A percentile compares a stretch with the other conserved stretches of the same genome.
phyloP scores from a whole-genome alignment of 1,139 yeast genomes.

The Diutina catenulata region DNA sequence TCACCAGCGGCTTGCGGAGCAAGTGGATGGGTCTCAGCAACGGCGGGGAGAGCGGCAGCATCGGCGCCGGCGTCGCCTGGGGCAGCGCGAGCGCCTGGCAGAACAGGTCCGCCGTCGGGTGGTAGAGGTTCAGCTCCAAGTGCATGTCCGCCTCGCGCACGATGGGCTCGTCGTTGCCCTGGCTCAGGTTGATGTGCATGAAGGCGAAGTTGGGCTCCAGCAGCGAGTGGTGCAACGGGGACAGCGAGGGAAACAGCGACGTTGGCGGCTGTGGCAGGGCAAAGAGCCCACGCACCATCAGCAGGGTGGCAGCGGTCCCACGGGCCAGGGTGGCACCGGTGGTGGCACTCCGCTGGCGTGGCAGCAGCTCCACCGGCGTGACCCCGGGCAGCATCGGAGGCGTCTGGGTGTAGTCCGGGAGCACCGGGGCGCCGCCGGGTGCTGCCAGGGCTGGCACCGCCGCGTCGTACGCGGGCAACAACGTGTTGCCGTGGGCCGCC shows the following conservation, averaged over 20 bases:
- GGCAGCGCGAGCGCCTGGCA: slow-evolving; percentile 13
- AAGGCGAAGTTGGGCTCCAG: slow-evolving; percentile 12
- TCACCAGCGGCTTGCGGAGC: slow-evolving; percentile 23
- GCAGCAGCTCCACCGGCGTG: slow-evolving; percentile 27
- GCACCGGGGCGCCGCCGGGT: slow-evolving; percentile 9
- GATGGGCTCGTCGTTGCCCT: slow-evolving; percentile 26
- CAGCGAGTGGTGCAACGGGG: neutral
- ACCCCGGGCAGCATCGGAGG: slow-evolving; percentile 47
- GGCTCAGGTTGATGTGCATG: slow-evolving; percentile 18
- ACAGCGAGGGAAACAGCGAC: neutral
- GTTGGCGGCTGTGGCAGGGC: no score
- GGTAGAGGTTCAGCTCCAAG: slow-evolving; percentile 48
- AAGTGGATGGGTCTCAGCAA: slow-evolving; percentile 24
- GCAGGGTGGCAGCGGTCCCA: neutral
- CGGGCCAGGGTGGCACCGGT: neutral
- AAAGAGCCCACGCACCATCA: neutral
- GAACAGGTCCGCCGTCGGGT: slow-evolving; percentile 29
- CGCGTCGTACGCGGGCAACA: slow-evolving; percentile 44
- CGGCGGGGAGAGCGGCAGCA: slow-evolving; percentile 27
- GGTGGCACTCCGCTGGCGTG: slow-evolving; percentile 5
- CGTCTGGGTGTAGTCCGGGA: slow-evolving; percentile 16
- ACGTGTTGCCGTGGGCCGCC: slow-evolving; percentile 66
- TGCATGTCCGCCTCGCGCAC: slow-evolving; percentile 33
- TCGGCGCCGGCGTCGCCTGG: slow-evolving; percentile 15
- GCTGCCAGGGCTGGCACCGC: slow-evolving; percentile 16